These are phyloP conservation scores for Backusella australiensis DNA, from an alignment of 192 early-diverging fungal genomes.

Conservation along the genomic window DNA sequence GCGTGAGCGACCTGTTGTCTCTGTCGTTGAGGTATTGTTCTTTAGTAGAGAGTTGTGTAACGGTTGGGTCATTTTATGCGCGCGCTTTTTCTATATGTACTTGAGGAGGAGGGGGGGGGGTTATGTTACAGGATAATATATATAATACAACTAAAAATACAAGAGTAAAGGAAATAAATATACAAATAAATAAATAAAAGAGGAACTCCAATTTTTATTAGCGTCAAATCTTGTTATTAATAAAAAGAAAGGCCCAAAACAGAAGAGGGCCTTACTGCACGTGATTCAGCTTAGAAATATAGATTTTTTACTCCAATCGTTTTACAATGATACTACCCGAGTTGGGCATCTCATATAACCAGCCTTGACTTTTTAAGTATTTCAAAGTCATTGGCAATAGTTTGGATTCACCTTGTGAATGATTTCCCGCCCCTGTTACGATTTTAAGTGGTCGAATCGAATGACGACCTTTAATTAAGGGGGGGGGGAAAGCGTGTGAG, in stretches of 20 bases:
- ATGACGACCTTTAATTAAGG: constrained; percentile 11
- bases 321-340: constrained; percentile 54
- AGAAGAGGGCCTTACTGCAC: too few species aligned
- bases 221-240: neutral
- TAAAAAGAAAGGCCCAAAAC: too few species aligned
- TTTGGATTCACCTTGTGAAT: constrained; percentile 56
- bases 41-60: constrained; percentile 13
- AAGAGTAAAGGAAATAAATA: neutral
- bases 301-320: constrained; percentile 21
- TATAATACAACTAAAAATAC: neutral
- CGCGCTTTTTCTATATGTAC: neutral
- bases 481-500: too few species aligned
- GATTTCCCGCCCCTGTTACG: constrained; percentile 65
- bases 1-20: neutral
- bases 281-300: too few species aligned
- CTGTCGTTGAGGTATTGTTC: neutral
- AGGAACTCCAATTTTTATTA: neutral
- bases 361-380: constrained; percentile 50
- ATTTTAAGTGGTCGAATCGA: constrained; percentile 52
- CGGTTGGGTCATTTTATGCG: constrained; percentile 10
- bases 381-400: constrained; percentile 52
- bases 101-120: neutral
- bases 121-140: neutral
- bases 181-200: neutral
- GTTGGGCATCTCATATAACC: constrained; percentile 50